Evolutionary conservation across 2,329 filamentous ascomycete genomes (phyloP).

Genomic region (Diaporthe sp.): DNA sequence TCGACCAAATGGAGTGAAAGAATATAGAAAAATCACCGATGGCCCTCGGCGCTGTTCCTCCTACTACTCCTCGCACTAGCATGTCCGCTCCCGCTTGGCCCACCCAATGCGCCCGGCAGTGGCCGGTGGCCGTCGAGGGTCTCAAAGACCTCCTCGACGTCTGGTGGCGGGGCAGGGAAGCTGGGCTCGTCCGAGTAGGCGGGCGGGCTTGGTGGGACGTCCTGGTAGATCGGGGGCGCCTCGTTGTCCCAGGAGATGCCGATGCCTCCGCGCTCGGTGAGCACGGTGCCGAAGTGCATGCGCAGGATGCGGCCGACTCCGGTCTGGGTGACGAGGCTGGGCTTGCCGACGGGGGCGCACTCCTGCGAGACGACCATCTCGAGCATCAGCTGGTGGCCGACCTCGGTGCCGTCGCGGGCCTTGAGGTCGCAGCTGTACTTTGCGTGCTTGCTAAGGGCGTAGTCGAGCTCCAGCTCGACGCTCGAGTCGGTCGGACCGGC

Average conservation of each 20-base stretch:
- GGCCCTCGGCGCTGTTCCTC: slow-evolving; percentile 33
- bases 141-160: slow-evolving; percentile 57
- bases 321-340: slow-evolving; percentile 81
- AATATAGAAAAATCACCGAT: background rate
- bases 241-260: slow-evolving; percentile 98
- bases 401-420: slow-evolving; percentile 79
- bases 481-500: slow-evolving; percentile 63
- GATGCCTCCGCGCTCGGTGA: slow-evolving; percentile 87
- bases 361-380: slow-evolving; percentile 97
- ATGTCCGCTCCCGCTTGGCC: slow-evolving; percentile 11
- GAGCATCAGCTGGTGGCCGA: slow-evolving; percentile 87
- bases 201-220: slow-evolving; percentile 90
- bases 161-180: slow-evolving; percentile 34
- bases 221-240: slow-evolving; percentile 91
- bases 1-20: background rate
- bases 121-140: slow-evolving; percentile 47
- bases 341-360: slow-evolving; percentile 79
- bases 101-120: background rate
- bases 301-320: slow-evolving; percentile 91
- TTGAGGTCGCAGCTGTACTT: slow-evolving; percentile 84
- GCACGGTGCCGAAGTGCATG: slow-evolving; percentile 87
- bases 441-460: slow-evolving; percentile 69
- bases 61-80: slow-evolving; percentile 35
- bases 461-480: slow-evolving; percentile 86
- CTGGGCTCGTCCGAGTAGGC: slow-evolving; percentile 66